Conservation (phyloP, 352 stramenopile species). For the Phytopythium montanum region DNA sequence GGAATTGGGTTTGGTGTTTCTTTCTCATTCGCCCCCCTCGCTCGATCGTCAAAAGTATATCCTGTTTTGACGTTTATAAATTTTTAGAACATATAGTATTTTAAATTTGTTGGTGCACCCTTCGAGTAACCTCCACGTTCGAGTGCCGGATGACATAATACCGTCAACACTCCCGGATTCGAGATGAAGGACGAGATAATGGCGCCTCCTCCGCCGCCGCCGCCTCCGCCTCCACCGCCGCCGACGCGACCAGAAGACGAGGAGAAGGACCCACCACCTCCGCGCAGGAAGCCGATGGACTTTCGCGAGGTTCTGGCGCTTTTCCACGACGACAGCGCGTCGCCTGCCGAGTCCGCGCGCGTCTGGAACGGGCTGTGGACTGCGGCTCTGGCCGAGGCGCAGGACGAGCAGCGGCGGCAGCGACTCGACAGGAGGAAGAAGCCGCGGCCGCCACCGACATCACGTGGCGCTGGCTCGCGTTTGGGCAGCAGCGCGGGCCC, state of each 20-base stretch:
- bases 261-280: slow-evolving; percentile 11
- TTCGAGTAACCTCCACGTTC: no score
- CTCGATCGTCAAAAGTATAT: not conserved
- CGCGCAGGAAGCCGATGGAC: slow-evolving; percentile 44
- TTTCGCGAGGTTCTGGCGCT: slow-evolving; percentile 66
- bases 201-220: slow-evolving; percentile 28
- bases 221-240: slow-evolving; percentile 32
- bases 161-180: no score
- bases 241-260: slow-evolving; percentile 26
- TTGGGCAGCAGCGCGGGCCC: slow-evolving; percentile 17
- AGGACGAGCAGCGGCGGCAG: slow-evolving; percentile 52
- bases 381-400: slow-evolving; percentile 47
- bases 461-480: slow-evolving; percentile 1
- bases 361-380: slow-evolving; percentile 47
- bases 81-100: no score
- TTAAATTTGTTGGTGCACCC: no score
- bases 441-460: slow-evolving; percentile 6
- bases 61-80: not conserved
- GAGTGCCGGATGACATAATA: no score
- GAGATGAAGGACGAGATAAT: slow-evolving; percentile 12
- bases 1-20: not conserved
- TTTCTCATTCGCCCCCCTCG: not conserved
- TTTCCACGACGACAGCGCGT: slow-evolving; percentile 38
- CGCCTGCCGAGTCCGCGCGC: slow-evolving; percentile 12
- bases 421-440: slow-evolving; percentile 38